Conservation (phyloP, 1,284 basidiomycete genomes). For the Heliocybe sulcata region DNA sequence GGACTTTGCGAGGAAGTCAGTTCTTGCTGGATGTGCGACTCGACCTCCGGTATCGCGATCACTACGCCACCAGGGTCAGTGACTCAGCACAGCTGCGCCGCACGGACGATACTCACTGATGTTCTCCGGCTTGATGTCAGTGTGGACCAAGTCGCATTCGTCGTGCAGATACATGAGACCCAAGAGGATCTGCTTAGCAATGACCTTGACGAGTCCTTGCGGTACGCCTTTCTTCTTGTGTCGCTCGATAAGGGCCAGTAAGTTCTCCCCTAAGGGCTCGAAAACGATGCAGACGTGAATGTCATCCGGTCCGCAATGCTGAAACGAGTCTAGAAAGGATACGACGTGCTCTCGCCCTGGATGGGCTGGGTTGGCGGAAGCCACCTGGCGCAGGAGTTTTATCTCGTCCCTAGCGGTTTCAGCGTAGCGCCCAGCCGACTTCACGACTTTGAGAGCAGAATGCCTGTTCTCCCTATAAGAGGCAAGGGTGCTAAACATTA, state of each 20-base stretch:
- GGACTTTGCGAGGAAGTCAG: slow-evolving; percentile 59
- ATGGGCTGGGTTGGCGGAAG: slow-evolving; percentile 64
- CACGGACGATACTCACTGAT: slow-evolving; percentile 53
- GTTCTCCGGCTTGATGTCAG: slow-evolving; percentile 91
- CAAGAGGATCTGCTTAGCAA: slow-evolving; percentile 78
- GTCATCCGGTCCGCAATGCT: slow-evolving; percentile 55
- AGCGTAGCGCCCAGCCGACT: slow-evolving; percentile 79
- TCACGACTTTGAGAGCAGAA: slow-evolving; percentile 88
- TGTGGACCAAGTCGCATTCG: slow-evolving; percentile 83
- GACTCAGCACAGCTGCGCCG: slow-evolving; percentile 1
- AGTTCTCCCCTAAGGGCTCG: slow-evolving; percentile 86
- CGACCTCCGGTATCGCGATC: slow-evolving; percentile 71
- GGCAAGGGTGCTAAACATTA: slow-evolving; percentile 9
- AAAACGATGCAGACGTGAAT: slow-evolving; percentile 88
- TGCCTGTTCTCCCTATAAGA: slow-evolving; percentile 54
- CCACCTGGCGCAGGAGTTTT: slow-evolving; percentile 74
- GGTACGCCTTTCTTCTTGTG: slow-evolving; percentile 85
- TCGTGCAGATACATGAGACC: slow-evolving; percentile 90
- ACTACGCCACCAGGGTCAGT: slow-evolving; percentile 33
- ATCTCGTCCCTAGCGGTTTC: slow-evolving; percentile 91
- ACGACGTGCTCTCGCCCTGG: slow-evolving; percentile 70
- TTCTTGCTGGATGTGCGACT: slow-evolving; percentile 61
- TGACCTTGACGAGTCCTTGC: slow-evolving; percentile 72
- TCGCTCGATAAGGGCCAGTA: slow-evolving; percentile 79
- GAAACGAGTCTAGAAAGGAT: slow-evolving; percentile 84